A percentile compares a stretch with the other conserved stretches of the same genome.
Evolutionary conservation across 805 yeast species (phyloP).

Genomic region (Myxozyma sirexii): DNA sequence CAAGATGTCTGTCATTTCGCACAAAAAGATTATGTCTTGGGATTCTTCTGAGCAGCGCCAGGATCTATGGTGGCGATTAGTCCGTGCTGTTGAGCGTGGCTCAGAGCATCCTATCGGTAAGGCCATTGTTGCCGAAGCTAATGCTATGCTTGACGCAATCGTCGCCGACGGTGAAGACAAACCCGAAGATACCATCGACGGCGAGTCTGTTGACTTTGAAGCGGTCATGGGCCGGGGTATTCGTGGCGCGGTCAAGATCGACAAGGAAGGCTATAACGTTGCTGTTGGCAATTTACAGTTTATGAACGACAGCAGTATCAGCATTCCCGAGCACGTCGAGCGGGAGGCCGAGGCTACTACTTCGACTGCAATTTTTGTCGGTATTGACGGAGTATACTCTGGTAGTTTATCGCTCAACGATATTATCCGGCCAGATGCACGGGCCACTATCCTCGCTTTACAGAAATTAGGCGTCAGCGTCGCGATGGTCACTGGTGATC

Average conservation of each 20-base stretch:
- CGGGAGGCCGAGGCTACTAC: constrained; percentile 40
- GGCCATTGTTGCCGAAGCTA: constrained; percentile 57
- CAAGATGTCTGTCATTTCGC: constrained; percentile 55
- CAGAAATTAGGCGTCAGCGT: constrained; percentile 57
- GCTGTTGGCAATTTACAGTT: constrained; percentile 58
- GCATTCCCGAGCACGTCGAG: constrained; percentile 21
- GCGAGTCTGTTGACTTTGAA: constrained; percentile 34
- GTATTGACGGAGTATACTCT: constrained; percentile 57
- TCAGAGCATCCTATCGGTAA: constrained; percentile 90
- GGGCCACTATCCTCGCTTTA: constrained; percentile 60
- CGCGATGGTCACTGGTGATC: constrained; percentile 92
- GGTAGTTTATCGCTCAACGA: constrained; percentile 76
- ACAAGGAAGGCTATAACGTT: constrained; percentile 41
- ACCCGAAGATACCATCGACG: background rate
- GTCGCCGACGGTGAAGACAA: background rate
- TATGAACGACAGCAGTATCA: constrained; percentile 40
- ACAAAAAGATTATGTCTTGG: constrained; percentile 19
- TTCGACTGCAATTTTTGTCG: constrained; percentile 57
- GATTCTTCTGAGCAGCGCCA: constrained; percentile 18
- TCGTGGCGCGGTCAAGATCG: constrained; percentile 35
- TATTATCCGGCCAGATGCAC: constrained; percentile 65
- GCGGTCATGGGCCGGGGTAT: constrained; percentile 44
- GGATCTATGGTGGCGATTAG: constrained; percentile 54
- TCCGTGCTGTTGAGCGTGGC: constrained; percentile 62
- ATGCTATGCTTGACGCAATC: constrained; percentile 8